These are phyloP conservation scores for Teratosphaeria viscida DNA, from an alignment of 2,329 filamentous ascomycete genomes.

Conservation along the genomic window DNA sequence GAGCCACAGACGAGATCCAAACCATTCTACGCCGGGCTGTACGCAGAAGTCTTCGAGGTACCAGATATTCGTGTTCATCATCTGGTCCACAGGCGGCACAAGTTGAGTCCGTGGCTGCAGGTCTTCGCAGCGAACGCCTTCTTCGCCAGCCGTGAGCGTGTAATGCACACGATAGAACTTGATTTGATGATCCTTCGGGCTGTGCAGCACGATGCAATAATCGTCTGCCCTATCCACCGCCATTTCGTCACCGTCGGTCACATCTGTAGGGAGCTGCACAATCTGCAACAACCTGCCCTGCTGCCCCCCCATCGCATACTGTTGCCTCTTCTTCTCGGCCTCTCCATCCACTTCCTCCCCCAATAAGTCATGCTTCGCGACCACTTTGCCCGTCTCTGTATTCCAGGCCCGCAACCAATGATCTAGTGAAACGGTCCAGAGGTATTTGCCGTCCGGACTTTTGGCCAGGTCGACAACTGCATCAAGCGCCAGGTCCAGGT, in stretches of 20 bases:
- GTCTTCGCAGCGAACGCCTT: slow-evolving; percentile 10
- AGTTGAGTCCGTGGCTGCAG: slow-evolving; percentile 51
- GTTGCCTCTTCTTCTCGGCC: slow-evolving; percentile 39
- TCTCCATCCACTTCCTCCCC: slow-evolving; percentile 42
- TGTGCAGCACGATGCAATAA: slow-evolving; percentile 72
- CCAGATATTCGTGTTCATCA: slow-evolving; percentile 43
- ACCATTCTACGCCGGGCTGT: slow-evolving; percentile 27
- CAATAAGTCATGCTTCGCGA: slow-evolving; percentile 68
- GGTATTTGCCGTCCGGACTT: slow-evolving; percentile 40
- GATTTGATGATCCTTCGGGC: slow-evolving; percentile 81
- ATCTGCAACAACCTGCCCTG: slow-evolving; percentile 69
- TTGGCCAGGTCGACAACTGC: slow-evolving; percentile 51
- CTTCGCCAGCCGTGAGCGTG: slow-evolving; percentile 5
- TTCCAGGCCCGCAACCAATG: slow-evolving; percentile 89
- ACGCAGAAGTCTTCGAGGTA: slow-evolving; percentile 39
- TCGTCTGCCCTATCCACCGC: slow-evolving; percentile 6
- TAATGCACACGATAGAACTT: slow-evolving; percentile 74
- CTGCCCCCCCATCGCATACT: slow-evolving; percentile 68
- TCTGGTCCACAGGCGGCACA: slow-evolving; percentile 48
- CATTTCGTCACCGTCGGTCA: slow-evolving; percentile 21
- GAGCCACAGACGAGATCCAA: slow-evolving; percentile 36
- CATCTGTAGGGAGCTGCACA: slow-evolving; percentile 51
- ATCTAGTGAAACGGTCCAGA: slow-evolving; percentile 79
- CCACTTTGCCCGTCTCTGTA: slow-evolving; percentile 65
- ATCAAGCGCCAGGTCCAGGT: slow-evolving; percentile 54